These are phyloP conservation scores for Cryptomeria japonica DNA, from an alignment of 75 land plant species.

Conservation along the genomic window DNA sequence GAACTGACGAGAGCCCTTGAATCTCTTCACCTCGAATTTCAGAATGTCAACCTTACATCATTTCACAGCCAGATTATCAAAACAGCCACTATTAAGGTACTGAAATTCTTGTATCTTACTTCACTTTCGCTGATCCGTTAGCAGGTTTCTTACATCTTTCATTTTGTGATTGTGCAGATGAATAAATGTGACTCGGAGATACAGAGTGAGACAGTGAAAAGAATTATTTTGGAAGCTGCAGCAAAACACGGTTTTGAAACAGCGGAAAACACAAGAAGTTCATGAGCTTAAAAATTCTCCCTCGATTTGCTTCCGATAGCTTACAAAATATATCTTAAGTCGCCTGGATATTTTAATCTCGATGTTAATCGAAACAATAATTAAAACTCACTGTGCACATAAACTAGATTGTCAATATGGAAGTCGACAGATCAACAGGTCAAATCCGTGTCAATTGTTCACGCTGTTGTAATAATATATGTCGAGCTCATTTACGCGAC, in stretches of 20 bases:
- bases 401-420: too few relatives aligned
- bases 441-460: too few relatives aligned
- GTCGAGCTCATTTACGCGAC: too few relatives aligned
- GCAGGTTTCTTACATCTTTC: neutral
- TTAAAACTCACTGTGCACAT: too few relatives aligned
- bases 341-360: too few relatives aligned
- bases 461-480: too few relatives aligned
- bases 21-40: neutral
- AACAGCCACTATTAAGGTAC: conserved; percentile 33
- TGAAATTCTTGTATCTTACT: too few relatives aligned
- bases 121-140: neutral
- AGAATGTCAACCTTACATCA: conserved; percentile 17
- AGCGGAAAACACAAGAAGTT: neutral
- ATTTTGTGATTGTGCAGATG: neutral
- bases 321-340: too few relatives aligned
- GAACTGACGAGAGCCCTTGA: neutral
- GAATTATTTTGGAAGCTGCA: neutral
- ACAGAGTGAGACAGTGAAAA: neutral
- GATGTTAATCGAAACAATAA: too few relatives aligned
- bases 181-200: neutral
- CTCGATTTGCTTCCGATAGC: too few relatives aligned
- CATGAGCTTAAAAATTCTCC: too few relatives aligned
- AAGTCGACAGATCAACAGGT: too few relatives aligned
- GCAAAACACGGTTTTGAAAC: neutral
- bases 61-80: conserved; percentile 36